Evolutionary conservation across 805 yeast genomes (phyloP), one percentile per base, ranked within the genome.

Genomic region (Torulaspora microellipsoides): DNA sequence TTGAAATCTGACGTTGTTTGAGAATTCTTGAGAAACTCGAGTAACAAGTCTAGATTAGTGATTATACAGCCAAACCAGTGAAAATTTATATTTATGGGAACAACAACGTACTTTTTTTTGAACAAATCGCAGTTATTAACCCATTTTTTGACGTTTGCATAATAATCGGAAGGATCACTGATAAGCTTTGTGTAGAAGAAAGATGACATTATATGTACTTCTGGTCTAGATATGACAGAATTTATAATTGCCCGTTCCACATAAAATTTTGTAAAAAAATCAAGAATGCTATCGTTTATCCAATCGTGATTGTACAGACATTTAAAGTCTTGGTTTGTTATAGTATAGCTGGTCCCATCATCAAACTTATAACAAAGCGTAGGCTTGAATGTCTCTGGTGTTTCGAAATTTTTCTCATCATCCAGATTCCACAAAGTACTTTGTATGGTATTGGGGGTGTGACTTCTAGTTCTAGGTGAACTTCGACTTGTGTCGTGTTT

Each of bases 31-130:
- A 54, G 40, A 30, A 46, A 54, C 9, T 51, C 33, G 17, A 57
- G 33, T 14, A 61, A 49, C 14, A 40, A 57, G 52, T 38, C 77
- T 69, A 55, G 78, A 67, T 47, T 83, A 75, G 45, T 78, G 3
- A 91, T 76, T 3, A 91, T 75, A 23, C 86, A 81, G 36, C 90
- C 81, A 58, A 81, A 86, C 99, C 99, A 93, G 66, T 93, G 99
- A 31, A 77, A 69, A 32, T 74, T 75, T 49, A 82, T 85, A 62
- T 87, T 86, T 8, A 93, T 81, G 0, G 99, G 99, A 9, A 91
- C 71, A 2, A 90, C 73, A 2, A 88, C 68, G 54, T 73, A 78
- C 35, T 77, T 74, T 55, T 73, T 81, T 14, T 68, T 69, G 62
- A 80, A 73, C 2, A 82, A 61, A 49, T 87, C 83, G 8, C 84